Base-by-base conservation (phyloP, 108 stramenopile genomes). In the Fistulifera pelliculosa region DNA sequence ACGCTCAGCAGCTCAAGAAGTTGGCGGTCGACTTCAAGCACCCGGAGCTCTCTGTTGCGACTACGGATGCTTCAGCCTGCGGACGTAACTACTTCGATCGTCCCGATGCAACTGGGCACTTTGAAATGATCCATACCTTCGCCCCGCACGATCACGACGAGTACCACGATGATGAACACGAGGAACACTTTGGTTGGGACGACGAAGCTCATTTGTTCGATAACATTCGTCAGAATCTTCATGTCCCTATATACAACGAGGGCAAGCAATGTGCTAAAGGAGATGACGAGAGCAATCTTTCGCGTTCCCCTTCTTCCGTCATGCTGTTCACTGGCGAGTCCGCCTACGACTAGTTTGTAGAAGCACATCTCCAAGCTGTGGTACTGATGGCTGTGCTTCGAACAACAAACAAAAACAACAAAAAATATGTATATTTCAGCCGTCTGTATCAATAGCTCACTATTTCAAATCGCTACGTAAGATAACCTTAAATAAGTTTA, bases 11-110 rank as follows among this genome's bases (percentile, higher is more conserved):
- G 1, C 58, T 87, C 41, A 82, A 82, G 74, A 41, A 80, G 66
- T 27, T 62, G 25, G 84, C 84, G 12, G 60, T 53, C 31, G 66
- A 63, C 49, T 79, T 74, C 48, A 13, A 76, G 49, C 77, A 86
- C 45, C 84, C 84, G 16, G 83, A 80, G 58, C 19, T 49, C 24
- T 70, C 71, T n/a, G 79, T 75, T n/a, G 62, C 31, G 6, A 49
- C 58, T 14, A 22, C 52, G 14, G 71, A 73, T 52, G 38, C 63
- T 16, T 27, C 52, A 0, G 66, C 62, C 35, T 69, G 22, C 27
- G 75, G 70, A 14, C 76, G 79, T 47, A 74, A 73, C 71, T 85
- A 81, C 66, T 85, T 81, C 65, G 56, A 22, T 45, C 81, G 85
- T 42, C 45, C 70, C 0, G 82, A 79, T 47, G 85, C 85, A 49